Evolutionary conservation across 2,329 filamentous ascomycete genomes (phyloP).

Genomic region (Endocalyx cinctus): DNA sequence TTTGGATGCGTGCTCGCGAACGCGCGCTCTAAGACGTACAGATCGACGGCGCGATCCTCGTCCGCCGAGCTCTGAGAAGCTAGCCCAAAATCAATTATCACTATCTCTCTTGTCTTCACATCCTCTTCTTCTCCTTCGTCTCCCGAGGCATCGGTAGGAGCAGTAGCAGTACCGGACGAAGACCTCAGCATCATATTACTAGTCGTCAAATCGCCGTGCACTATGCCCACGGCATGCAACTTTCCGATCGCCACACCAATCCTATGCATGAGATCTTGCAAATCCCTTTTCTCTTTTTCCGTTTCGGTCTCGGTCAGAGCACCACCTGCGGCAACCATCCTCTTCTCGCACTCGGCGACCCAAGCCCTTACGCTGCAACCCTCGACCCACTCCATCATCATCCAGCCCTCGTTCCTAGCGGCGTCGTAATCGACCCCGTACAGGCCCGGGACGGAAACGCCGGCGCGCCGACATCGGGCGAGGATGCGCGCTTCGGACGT

Average conservation of each 20-base stretch:
- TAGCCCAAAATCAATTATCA: slow-evolving; percentile 92
- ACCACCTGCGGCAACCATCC: too few relatives aligned
- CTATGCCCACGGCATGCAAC: slow-evolving; percentile 78
- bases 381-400: slow-evolving; percentile 81
- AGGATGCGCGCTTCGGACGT: slow-evolving; percentile 85
- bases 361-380: slow-evolving; percentile 66
- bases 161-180: background rate
- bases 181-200: slow-evolving; percentile 84
- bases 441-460: slow-evolving; percentile 76
- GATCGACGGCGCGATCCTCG: slow-evolving; percentile 90
- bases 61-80: slow-evolving; percentile 76
- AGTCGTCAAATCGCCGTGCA: slow-evolving; percentile 94
- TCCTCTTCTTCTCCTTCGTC: slow-evolving; percentile 15
- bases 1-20: slow-evolving; percentile 93
- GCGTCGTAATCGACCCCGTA: slow-evolving; percentile 60
- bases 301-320: slow-evolving; percentile 13
- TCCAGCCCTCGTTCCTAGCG: too few relatives aligned
- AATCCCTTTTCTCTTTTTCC: slow-evolving; percentile 8
- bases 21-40: slow-evolving; percentile 92
- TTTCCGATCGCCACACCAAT: slow-evolving; percentile 68
- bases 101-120: slow-evolving; percentile 56
- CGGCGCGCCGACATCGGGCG: slow-evolving; percentile 71
- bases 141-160: too few relatives aligned
- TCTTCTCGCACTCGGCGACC: too few relatives aligned
- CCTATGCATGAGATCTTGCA: slow-evolving; percentile 53